phyloP scores from a whole-genome alignment of 306 rosid species.

The Luffa acutangula region DNA sequence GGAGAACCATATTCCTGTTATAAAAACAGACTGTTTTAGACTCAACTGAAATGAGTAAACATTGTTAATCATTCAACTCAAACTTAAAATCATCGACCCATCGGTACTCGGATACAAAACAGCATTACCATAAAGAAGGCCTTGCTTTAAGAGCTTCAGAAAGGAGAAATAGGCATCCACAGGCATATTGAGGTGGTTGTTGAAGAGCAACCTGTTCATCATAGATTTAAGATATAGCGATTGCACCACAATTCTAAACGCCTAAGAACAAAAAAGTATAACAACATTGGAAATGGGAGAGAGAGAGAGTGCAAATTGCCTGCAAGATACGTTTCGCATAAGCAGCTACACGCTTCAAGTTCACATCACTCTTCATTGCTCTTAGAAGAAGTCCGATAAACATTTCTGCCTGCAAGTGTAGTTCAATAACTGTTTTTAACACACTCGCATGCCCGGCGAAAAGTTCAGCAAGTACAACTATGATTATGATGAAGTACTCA shows the following conservation, averaged over 20 bases:
- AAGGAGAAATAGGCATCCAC: constrained; percentile 88
- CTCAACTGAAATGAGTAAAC: not conserved
- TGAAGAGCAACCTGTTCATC: constrained; percentile 76
- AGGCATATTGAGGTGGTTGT: constrained; percentile 92
- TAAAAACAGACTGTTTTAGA: constrained; percentile 3
- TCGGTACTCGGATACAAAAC: not conserved
- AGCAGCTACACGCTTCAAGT: constrained; percentile 79
- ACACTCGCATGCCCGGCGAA: not conserved
- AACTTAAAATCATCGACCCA: not conserved
- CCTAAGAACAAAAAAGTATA: not conserved
- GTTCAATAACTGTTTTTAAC: not conserved
- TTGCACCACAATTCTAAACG: not conserved
- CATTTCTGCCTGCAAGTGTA: constrained; percentile 69
- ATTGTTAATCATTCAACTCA: not conserved
- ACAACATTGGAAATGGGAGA: not conserved
- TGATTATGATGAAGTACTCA: not conserved
- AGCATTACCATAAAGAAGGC: constrained; percentile 69
- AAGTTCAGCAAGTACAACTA: not conserved
- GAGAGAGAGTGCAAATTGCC: constrained; percentile 25
- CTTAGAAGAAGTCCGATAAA: constrained; percentile 78
- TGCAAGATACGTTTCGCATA: constrained; percentile 82
- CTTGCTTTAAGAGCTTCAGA: constrained; percentile 93
- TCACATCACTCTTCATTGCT: constrained; percentile 88
- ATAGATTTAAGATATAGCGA: not conserved
- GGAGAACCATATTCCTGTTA: constrained; percentile 69